Evolutionary conservation across 176 grass and related monocot genomes (phyloP), one percentile per base, ranked within the genome.

Genomic region (Rhipidocladum racemiflorum): DNA sequence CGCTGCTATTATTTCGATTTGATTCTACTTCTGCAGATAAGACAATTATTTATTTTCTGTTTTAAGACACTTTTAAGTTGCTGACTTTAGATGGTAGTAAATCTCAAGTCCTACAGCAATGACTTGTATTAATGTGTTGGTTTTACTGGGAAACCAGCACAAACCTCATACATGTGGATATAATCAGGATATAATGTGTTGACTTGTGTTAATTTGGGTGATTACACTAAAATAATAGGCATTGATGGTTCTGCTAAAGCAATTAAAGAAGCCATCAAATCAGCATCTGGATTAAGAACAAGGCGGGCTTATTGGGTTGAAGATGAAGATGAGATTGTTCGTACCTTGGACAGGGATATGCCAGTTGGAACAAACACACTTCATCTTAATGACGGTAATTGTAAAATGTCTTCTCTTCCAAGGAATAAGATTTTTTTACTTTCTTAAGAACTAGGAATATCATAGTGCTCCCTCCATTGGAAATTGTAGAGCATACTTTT

Each of bases 191-290:
- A n/a, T n/a, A n/a, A n/a, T n/a, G n/a, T n/a, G n/a, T n/a, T n/a
- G n/a, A n/a, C n/a, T n/a, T n/a, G n/a, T n/a, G n/a, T n/a, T n/a
- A n/a, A n/a, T n/a, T n/a, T n/a, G n/a, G n/a, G n/a, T n/a, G n/a
- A 96, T 55, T 96, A 96, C 77, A 93, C 85, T 53, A 93, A 88
- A 87, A 95, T 80, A 72, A 99, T 99, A 79, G 97, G 97, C 29
- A 99, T 99, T 65, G 97, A 99, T 88, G 97, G 97, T 69, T 89
- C 85, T 59, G 34, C 85, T 7, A 89, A 89, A 6, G 96, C 96
- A 90, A 98, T 98, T 83, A 95, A 98, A 73, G 93, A 99, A 56
- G 89, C 93, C n/a, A 93, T 99, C 29, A 95, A 93, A 81, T 99
- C 89, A 38, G 93, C 93, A 49, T 96, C 96, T 87, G 93, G 93